phyloP scores from a whole-genome alignment of 2,329 filamentous ascomycete species.

The Chaetomium olivaceum region DNA sequence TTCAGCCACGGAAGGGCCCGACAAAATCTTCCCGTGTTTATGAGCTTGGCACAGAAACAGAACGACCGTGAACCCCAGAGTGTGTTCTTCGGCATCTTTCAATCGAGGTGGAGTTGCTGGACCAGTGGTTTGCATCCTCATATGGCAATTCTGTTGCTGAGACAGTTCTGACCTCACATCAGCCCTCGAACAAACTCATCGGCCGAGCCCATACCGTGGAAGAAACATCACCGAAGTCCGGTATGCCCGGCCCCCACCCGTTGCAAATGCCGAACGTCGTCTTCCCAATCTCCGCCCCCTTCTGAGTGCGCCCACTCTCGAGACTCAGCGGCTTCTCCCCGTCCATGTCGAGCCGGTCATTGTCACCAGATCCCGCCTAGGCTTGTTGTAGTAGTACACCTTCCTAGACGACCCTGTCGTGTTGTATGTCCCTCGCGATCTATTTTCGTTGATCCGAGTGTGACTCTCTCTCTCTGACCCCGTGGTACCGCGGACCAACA shows the following conservation, averaged over 20 bases:
- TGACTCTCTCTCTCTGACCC: slow-evolving; percentile 5
- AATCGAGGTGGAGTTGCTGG: neutral
- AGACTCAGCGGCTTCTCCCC: slow-evolving; percentile 2
- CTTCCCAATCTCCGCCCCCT: too few species aligned
- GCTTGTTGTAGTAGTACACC: slow-evolving; percentile 30
- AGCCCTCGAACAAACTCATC: neutral
- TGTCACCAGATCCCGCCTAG: slow-evolving; percentile 29
- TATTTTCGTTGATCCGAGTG: slow-evolving; percentile 7
- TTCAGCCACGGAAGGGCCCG: slow-evolving; percentile 7
- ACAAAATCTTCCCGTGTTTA: neutral
- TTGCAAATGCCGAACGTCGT: neutral
- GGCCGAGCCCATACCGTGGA: neutral
- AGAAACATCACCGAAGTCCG: neutral
- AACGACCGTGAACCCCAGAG: neutral
- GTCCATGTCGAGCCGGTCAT: slow-evolving; percentile 31
- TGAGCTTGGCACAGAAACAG: neutral
- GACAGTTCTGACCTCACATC: neutral
- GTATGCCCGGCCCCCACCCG: neutral
- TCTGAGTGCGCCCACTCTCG: neutral
- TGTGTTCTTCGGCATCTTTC: neutral
- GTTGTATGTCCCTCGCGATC: slow-evolving; percentile 19
- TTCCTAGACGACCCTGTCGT: slow-evolving; percentile 20
- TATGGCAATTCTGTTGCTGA: neutral
- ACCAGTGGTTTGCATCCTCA: neutral
- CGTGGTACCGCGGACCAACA: slow-evolving; percentile 22